Evolutionary conservation across 2,329 filamentous ascomycete species (phyloP).

Genomic region (Fusarium nematophilum): DNA sequence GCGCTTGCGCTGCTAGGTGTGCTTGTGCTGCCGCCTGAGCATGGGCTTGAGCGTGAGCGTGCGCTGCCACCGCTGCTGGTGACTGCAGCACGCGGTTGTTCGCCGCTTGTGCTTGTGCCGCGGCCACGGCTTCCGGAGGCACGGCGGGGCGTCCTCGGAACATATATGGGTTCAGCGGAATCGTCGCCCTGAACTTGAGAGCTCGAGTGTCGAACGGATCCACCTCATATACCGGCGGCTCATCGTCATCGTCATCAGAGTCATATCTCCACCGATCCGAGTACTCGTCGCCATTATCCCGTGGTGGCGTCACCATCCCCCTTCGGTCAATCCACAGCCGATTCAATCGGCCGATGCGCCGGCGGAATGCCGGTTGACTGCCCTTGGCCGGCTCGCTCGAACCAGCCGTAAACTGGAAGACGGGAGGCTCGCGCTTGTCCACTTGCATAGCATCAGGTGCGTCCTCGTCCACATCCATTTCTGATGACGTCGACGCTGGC

Average conservation of each 20-base stretch:
- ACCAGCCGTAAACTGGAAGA: conserved; percentile 61
- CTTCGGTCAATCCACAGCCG: conserved; percentile 90
- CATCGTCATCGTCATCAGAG: conserved; percentile 86
- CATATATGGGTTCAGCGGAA: conserved; percentile 61
- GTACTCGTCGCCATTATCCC: conserved; percentile 57
- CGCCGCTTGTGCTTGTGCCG: conserved; percentile 36
- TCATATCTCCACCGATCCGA: conserved; percentile 88
- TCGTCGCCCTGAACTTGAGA: conserved; percentile 70
- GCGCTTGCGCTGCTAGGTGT: conserved; percentile 40
- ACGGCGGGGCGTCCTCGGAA: conserved; percentile 52
- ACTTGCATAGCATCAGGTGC: conserved; percentile 56
- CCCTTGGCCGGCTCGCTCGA: conserved; percentile 53
- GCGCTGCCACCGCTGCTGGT: conserved; percentile 39
- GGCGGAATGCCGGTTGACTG: conserved; percentile 76
- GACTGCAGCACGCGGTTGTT: conserved; percentile 43
- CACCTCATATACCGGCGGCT: conserved; percentile 77
- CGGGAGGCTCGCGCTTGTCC: conserved; percentile 49
- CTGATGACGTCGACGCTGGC: conserved; percentile 66
- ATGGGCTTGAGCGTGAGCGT: conserved; percentile 44
- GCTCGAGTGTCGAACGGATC: conserved; percentile 75
- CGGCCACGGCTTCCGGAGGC: conserved; percentile 43
- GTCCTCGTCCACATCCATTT: conserved; percentile 67
- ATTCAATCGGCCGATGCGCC: conserved; percentile 85
- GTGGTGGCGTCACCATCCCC: conserved; percentile 66
- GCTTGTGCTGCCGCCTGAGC: conserved; percentile 45